Evolutionary conservation across 2,329 filamentous ascomycete species (phyloP).

Genomic region (Neonectria punicea): DNA sequence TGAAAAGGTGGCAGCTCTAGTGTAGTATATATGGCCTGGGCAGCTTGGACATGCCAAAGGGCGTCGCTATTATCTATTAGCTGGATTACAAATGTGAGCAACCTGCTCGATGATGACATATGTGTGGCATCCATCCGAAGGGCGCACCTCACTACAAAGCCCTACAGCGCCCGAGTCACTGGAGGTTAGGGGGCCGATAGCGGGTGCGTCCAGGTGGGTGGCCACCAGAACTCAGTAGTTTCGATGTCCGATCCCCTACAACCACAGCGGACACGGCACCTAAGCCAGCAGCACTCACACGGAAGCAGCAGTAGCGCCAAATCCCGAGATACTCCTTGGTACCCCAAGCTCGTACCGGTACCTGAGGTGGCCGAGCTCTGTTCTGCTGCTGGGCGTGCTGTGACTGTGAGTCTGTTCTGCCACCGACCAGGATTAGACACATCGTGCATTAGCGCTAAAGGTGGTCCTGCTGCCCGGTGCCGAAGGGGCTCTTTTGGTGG

Average conservation of each 20-base stretch:
- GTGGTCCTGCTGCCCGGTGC: conserved; percentile 37
- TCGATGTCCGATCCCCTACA: conserved; percentile 7
- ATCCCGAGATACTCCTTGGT: conserved; percentile 24
- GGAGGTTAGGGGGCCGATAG: conserved; percentile 4
- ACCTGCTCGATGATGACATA: neutral
- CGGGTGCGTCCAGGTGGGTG: neutral
- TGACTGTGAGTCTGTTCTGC: conserved; percentile 4
- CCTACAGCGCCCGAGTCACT: conserved; percentile 6
- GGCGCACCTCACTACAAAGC: neutral
- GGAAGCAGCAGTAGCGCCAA: conserved; percentile 8
- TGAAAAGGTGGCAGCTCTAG: conserved; percentile 15
- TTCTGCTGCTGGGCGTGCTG: conserved; percentile 12
- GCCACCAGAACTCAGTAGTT: neutral
- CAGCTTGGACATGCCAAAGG: neutral
- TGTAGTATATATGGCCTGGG: conserved; percentile 5
- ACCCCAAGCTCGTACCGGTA: conserved; percentile 22
- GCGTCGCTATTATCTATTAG: neutral
- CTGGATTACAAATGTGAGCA: neutral
- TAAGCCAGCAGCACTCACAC: conserved; percentile 3
- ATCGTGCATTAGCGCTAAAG: conserved; percentile 43
- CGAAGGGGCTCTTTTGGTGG: conserved; percentile 28
- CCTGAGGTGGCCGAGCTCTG: conserved; percentile 13
- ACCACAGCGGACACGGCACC: conserved; percentile 1
- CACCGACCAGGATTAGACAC: conserved; percentile 42
- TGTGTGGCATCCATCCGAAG: neutral